A percentile compares a stretch with the other conserved stretches of the same genome.
These are phyloP conservation scores for Myxozyma geophila DNA, from an alignment of 805 yeast genomes.

Conservation along the genomic window DNA sequence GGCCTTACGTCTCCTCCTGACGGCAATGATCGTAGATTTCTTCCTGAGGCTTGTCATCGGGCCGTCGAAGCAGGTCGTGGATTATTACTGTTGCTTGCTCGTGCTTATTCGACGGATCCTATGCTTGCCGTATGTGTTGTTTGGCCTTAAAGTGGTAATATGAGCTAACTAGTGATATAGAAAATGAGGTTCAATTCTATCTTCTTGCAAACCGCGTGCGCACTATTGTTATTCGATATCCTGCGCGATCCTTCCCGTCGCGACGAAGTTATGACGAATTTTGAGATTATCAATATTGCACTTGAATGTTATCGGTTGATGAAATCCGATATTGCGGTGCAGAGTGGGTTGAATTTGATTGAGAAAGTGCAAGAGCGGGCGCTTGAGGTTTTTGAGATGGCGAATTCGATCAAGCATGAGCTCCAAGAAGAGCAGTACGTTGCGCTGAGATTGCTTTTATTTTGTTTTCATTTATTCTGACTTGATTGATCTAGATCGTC, in stretches of 20 bases:
- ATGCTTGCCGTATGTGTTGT: constrained; percentile 24
- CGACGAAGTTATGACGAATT: constrained; percentile 31
- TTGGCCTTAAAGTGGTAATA: neutral
- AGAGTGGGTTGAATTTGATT: constrained; percentile 27
- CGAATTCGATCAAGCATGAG: constrained; percentile 6
- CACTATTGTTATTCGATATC: constrained; percentile 31
- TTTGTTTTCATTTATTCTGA: neutral
- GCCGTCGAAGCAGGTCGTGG: constrained; percentile 36
- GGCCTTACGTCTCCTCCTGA: constrained; percentile 21
- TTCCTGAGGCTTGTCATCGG: constrained; percentile 35
- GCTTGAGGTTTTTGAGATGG: constrained; percentile 27
- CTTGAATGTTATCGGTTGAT: constrained; percentile 33
- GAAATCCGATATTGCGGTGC: constrained; percentile 25
- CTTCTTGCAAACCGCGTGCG: constrained; percentile 34
- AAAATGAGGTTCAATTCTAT: constrained; percentile 35
- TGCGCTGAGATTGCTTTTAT: neutral
- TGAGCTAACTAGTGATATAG: constrained; percentile 5
- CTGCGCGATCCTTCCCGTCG: constrained; percentile 28
- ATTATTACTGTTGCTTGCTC: constrained; percentile 25
- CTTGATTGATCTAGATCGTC: neutral
- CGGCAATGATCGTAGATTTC: constrained; percentile 14
- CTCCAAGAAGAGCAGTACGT: neutral
- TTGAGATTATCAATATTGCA: constrained; percentile 34
- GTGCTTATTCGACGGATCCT: constrained; percentile 34
- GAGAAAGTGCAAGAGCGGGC: constrained; percentile 34